A percentile compares a stretch with the other conserved stretches of the same genome.
phyloP scores from a whole-genome alignment of 495 filamentous ascomycete genomes.

The Xylaria acuta region DNA sequence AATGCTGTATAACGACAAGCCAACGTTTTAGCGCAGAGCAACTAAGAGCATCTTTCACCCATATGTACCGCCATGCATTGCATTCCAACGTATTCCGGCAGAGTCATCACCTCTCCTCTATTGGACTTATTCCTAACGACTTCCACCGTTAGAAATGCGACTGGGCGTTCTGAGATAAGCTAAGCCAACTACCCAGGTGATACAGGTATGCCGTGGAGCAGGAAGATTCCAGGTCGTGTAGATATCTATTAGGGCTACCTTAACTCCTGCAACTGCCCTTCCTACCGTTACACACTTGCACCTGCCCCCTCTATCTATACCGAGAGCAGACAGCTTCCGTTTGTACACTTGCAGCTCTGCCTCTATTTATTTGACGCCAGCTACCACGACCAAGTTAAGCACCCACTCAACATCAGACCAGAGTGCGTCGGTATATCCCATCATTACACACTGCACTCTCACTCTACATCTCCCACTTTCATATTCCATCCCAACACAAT shows the following conservation, averaged over 20 bases:
- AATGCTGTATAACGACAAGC: slow-evolving; percentile 5
- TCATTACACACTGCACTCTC: neutral
- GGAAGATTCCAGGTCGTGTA: neutral
- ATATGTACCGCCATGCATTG: neutral
- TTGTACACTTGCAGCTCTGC: neutral
- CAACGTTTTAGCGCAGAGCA: neutral
- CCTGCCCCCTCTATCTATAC: neutral
- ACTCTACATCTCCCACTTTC: neutral
- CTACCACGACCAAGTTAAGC: neutral
- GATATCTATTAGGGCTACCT: neutral
- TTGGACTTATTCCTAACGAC: neutral
- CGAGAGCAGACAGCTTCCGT: neutral
- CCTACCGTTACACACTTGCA: neutral
- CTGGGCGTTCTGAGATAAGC: neutral
- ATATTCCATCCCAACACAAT: neutral
- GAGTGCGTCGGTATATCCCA: neutral
- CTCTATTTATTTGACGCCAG: neutral
- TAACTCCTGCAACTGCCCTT: neutral
- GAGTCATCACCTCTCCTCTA: neutral
- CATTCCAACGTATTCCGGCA: neutral
- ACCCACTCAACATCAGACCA: neutral
- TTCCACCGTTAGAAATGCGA: neutral
- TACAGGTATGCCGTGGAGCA: neutral
- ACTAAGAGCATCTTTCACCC: neutral
- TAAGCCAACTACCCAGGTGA: neutral